Conservation (phyloP, 768 basidiomycete genomes). For the Calvatia gigantea region DNA sequence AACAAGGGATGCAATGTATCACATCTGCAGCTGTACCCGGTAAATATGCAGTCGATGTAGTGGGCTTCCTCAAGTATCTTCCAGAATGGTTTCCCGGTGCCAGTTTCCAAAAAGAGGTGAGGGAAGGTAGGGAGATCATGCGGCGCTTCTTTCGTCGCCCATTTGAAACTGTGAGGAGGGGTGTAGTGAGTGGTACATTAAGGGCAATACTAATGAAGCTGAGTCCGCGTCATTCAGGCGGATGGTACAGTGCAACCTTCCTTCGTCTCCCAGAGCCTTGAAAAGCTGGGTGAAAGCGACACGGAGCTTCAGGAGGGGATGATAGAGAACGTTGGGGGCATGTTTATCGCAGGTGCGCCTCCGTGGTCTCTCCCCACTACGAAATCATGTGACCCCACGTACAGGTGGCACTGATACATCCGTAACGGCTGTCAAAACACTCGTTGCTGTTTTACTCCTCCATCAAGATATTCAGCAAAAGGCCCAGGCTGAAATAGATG, state of each 20-base stretch:
- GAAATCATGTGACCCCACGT: neutral
- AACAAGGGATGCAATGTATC: slow-evolving; percentile 20
- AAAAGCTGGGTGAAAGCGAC: neutral
- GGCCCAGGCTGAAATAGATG: slow-evolving; percentile 38
- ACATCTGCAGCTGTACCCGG: slow-evolving; percentile 12
- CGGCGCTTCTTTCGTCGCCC: slow-evolving; percentile 31
- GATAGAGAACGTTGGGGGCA: slow-evolving; percentile 1
- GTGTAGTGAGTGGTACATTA: slow-evolving; percentile 13
- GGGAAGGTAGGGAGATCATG: slow-evolving; percentile 31
- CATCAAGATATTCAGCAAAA: slow-evolving; percentile 31
- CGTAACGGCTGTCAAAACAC: neutral
- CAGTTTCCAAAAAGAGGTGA: slow-evolving; percentile 45
- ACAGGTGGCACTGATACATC: slow-evolving; percentile 12
- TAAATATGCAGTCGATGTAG: slow-evolving; percentile 35
- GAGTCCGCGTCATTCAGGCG: neutral
- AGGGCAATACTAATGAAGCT: too few species aligned
- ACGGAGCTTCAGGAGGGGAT: neutral
- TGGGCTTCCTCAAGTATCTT: slow-evolving; percentile 32
- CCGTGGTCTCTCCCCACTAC: neutral
- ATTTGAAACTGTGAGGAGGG: slow-evolving; percentile 18
- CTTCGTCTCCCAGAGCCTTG: slow-evolving; percentile 4
- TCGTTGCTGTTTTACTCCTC: slow-evolving; percentile 12
- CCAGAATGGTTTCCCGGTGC: slow-evolving; percentile 57
- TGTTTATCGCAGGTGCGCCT: slow-evolving; percentile 6
- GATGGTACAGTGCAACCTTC: neutral